Percentiles rank a stretch among this genome's conserved stretches.
Evolutionary conservation across 2,329 filamentous ascomycete genomes (phyloP).

Genomic region (Juglanconis oblonga): DNA sequence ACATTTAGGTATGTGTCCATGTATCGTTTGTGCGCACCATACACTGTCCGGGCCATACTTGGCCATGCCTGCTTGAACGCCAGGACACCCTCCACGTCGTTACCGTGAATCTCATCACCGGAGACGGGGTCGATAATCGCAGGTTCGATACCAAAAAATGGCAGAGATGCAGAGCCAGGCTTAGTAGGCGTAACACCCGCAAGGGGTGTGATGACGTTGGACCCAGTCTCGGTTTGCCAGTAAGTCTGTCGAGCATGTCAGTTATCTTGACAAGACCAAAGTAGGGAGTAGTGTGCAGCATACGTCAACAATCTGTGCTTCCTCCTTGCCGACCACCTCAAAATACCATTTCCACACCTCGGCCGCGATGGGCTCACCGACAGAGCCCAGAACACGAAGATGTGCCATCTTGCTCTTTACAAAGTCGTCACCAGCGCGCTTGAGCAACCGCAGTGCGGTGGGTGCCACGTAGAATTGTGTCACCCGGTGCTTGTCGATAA

Average conservation of each 20-base stretch:
- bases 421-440: constrained; percentile 91
- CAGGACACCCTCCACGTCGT: constrained; percentile 95
- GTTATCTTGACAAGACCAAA: background rate
- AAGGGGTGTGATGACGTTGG: constrained; percentile 90
- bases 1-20: constrained; percentile 98
- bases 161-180: constrained; percentile 90
- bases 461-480: constrained; percentile 99
- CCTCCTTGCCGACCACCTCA: constrained; percentile 88
- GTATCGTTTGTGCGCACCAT: constrained; percentile 95
- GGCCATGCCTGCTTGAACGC: constrained; percentile 98
- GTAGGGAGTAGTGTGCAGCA: constrained; percentile 38
- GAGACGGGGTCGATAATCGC: constrained; percentile 96
- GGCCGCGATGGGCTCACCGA: constrained; percentile 94
- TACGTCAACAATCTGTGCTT: constrained; percentile 91
- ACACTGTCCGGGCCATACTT: constrained; percentile 96
- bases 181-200: constrained; percentile 94
- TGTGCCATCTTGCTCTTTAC: constrained; percentile 87
- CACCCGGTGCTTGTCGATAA: constrained; percentile 90
- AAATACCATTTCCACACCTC: constrained; percentile 99
- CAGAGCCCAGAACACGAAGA: constrained; percentile 85
- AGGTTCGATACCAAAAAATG: constrained; percentile 98
- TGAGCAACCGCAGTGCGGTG: constrained; percentile 86
- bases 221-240: constrained; percentile 99
- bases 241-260: constrained; percentile 67
- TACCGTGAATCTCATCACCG: constrained; percentile 88